These are phyloP conservation scores for Monosporascus cannonballus DNA, from an alignment of 2,329 filamentous ascomycete genomes.

Conservation along the genomic window DNA sequence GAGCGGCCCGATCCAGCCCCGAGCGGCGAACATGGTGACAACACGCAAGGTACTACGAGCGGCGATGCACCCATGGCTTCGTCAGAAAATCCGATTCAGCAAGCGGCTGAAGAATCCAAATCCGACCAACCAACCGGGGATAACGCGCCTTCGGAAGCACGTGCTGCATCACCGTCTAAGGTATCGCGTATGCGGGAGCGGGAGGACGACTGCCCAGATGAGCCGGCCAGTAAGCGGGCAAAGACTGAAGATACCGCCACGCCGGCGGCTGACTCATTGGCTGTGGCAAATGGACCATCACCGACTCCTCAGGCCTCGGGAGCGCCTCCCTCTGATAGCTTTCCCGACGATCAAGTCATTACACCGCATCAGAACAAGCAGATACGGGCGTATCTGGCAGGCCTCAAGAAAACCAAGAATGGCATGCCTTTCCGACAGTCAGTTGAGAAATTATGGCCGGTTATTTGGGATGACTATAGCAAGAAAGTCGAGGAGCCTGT, in stretches of 20 bases:
- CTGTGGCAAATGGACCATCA: constrained; percentile 14
- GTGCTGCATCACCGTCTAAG: constrained; percentile 38
- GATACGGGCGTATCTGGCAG: constrained; percentile 57
- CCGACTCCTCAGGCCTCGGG: constrained; percentile 18
- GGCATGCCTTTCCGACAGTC: constrained; percentile 71
- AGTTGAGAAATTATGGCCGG: constrained; percentile 69
- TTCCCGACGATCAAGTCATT: constrained; percentile 43
- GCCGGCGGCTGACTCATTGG: constrained; percentile 16
- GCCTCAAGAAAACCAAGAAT: constrained; percentile 80
- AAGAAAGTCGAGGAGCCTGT: constrained; percentile 69
- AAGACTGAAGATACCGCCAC: constrained; percentile 56
- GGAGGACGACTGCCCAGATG: constrained; percentile 62
- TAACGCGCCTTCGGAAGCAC: constrained; percentile 20
- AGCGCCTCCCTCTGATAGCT: constrained; percentile 19
- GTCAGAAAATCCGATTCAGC: constrained; percentile 25
- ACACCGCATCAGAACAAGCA: constrained; percentile 25
- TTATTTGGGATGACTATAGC: constrained; percentile 67
- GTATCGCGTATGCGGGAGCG: constrained; percentile 72
- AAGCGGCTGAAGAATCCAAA: constrained; percentile 24
- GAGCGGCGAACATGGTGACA: constrained; percentile 14
- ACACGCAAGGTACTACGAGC: constrained; percentile 15
- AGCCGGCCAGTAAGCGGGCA: constrained; percentile 73
- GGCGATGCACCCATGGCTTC: constrained; percentile 16
- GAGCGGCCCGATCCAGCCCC: constrained; percentile 14
- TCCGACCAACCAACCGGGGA: constrained; percentile 19